Base-by-base conservation (phyloP, 139 green algal species). In the Gonium pectorale region DNA sequence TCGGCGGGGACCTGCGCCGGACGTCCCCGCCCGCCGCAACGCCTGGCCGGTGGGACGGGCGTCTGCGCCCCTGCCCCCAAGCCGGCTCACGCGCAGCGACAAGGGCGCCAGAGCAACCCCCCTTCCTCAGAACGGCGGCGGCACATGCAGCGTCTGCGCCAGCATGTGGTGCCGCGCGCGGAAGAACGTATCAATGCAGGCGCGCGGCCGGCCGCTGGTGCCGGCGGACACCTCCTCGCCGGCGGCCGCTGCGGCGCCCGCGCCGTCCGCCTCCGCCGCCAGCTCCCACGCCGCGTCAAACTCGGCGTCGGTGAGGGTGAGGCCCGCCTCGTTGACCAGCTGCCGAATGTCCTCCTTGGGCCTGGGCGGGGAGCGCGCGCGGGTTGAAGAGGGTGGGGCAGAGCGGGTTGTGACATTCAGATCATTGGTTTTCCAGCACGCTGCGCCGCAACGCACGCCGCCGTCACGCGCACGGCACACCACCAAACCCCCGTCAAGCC, bases 281-380 rank as follows among this genome's bases (percentile, higher is more conserved):
- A 86, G 70, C 3, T 49, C 41, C 75, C 92, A 94, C 19, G 89
- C 86, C 1, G 51, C 77, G 19, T 93, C 89, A 90, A 95, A 94
- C 54, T 93, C 87, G 0, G 90, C 81, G 8, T 89, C 64, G 15
- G 35, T 26, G n/a, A 94, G 56, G 38, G 19, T 75, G 9, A 94
- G 74, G 0, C 90, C 92, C n/a, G 92, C 91, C 15, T 81, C 87
- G 2, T 22, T 70, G 46, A 94, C 56, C 62, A 95, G 69, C 33
- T 88, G 74, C 73, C 43, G 49, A 5, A 93, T 56, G 43, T 85
- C 80, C 72, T 38, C 92, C 51, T 40, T 90, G 71, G 27, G 88
- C 86, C 81, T 88, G 88, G 13, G 66, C 33, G n/a, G n/a, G n/a
- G n/a, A n/a, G 31, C 52, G 73, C 72, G 68, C 41, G 68, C 64